Conservation (phyloP, 164 flowering plant genomes). For the Vitis cinerea region DNA sequence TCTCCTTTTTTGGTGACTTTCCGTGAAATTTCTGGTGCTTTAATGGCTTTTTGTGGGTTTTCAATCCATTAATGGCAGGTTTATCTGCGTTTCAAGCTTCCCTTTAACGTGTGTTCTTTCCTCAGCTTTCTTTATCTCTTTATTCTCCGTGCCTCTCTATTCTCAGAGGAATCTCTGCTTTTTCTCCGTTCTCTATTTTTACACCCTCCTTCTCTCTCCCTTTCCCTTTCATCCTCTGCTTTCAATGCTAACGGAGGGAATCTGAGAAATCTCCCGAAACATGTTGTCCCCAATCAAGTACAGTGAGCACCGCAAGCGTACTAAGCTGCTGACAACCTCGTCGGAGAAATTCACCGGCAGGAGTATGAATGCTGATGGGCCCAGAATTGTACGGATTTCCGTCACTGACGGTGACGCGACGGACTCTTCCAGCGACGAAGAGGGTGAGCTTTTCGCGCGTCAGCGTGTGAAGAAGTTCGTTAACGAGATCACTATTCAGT, state of each 20-base stretch:
- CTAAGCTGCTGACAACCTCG: constrained; percentile 12
- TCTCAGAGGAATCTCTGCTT: constrained; percentile 20
- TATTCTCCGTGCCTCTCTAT: constrained; percentile 20
- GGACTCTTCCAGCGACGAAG: constrained; percentile 75
- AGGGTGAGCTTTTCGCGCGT: constrained; percentile 16
- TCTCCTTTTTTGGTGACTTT: constrained; percentile 20
- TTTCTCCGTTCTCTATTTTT: background rate
- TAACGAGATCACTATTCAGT: constrained; percentile 42
- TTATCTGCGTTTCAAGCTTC: constrained; percentile 28
- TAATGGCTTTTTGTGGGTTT: constrained; percentile 5
- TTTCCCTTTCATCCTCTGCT: background rate
- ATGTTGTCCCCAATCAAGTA: constrained; percentile 33
- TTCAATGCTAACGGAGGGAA: constrained; percentile 22
- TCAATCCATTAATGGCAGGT: constrained; percentile 6
- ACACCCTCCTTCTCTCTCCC: constrained; percentile 1
- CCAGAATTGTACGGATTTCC: constrained; percentile 49
- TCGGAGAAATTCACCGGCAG: background rate
- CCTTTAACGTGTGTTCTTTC: constrained; percentile 16
- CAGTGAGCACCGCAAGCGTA: constrained; percentile 42
- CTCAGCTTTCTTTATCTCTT: constrained; percentile 9
- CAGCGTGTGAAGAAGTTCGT: constrained; percentile 59
- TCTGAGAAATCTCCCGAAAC: constrained; percentile 1
- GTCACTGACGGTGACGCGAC: constrained; percentile 71
- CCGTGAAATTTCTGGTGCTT: constrained; percentile 31
- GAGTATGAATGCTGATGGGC: constrained; percentile 4